phyloP scores from a whole-genome alignment of 2,329 filamentous ascomycete genomes.

The Westerdykella aurantiaca region DNA sequence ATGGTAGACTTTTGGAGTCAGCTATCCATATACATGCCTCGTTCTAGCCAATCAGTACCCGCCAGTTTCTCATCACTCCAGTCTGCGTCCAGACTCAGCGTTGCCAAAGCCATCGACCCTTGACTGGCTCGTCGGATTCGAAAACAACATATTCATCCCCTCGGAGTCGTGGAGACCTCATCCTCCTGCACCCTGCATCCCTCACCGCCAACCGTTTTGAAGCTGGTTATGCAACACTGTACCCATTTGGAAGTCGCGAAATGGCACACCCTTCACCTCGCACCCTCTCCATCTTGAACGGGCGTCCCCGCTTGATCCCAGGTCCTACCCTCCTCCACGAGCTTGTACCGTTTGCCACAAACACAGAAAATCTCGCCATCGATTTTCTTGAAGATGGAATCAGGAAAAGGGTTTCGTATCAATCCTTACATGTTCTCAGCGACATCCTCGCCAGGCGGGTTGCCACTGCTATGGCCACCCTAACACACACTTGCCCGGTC shows the following conservation, averaged over 20 bases:
- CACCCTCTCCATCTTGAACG: slow-evolving; percentile 49
- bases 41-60: slow-evolving; percentile 26
- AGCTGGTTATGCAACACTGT: slow-evolving; percentile 5
- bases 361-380: slow-evolving; percentile 46
- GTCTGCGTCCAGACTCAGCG: not conserved
- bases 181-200: too few relatives aligned
- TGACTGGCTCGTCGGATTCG: too few relatives aligned
- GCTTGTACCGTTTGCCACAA: slow-evolving; percentile 49
- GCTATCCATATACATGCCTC: not conserved
- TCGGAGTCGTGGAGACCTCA: too few relatives aligned
- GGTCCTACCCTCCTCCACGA: slow-evolving; percentile 57
- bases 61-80: slow-evolving; percentile 32
- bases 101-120: too few relatives aligned
- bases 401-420: slow-evolving; percentile 53
- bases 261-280: slow-evolving; percentile 13
- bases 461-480: slow-evolving; percentile 12
- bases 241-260: slow-evolving; percentile 12
- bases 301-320: slow-evolving; percentile 45
- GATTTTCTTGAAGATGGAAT: slow-evolving; percentile 55
- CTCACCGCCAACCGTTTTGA: not conserved
- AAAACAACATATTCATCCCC: too few relatives aligned
- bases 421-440: slow-evolving; percentile 55
- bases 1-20: not conserved
- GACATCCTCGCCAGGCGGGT: slow-evolving; percentile 47
- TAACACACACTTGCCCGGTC: slow-evolving; percentile 41